These are phyloP conservation scores for Flagelloscypha sp. DNA, from an alignment of 768 basidiomycete species.

Conservation along the genomic window DNA sequence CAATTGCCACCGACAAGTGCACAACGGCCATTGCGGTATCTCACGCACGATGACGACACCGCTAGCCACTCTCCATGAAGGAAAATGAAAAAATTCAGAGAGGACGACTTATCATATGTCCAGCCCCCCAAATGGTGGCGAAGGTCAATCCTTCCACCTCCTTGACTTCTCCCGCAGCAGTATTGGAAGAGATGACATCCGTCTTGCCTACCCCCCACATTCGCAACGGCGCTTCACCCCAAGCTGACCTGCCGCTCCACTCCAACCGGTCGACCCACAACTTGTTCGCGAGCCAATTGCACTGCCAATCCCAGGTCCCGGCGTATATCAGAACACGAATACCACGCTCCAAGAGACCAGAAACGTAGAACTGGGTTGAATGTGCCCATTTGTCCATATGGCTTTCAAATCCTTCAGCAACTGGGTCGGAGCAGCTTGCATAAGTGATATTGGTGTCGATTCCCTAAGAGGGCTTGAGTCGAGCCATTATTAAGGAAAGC, in stretches of 20 bases:
- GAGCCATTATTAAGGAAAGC: conserved; percentile 39
- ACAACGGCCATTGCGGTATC: too few relatives aligned
- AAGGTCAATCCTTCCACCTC: conserved; percentile 49
- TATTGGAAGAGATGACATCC: too few relatives aligned
- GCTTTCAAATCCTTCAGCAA: conserved; percentile 40
- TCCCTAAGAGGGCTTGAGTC: conserved; percentile 37
- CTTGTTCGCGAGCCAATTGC: conserved; percentile 72
- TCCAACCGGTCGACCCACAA: conserved; percentile 67
- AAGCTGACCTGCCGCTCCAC: conserved; percentile 58
- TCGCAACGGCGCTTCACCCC: conserved; percentile 37
- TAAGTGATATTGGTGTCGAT: conserved; percentile 46
- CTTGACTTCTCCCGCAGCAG: conserved; percentile 44
- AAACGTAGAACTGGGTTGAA: conserved; percentile 57
- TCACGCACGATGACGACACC: too few relatives aligned
- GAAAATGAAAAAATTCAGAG: neutral
- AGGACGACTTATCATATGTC: conserved; percentile 71
- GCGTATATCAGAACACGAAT: conserved; percentile 68
- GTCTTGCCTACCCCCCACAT: conserved; percentile 49
- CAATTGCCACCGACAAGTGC: too few relatives aligned
- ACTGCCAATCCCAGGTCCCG: conserved; percentile 73
- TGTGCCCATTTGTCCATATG: conserved; percentile 55
- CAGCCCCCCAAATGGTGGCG: conserved; percentile 55
- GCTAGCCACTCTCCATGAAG: too few relatives aligned
- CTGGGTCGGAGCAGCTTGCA: conserved; percentile 47
- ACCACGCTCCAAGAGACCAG: conserved; percentile 67